These are phyloP conservation scores for Curvularia spicifera DNA, from an alignment of 2,329 filamentous ascomycete genomes.

Conservation along the genomic window DNA sequence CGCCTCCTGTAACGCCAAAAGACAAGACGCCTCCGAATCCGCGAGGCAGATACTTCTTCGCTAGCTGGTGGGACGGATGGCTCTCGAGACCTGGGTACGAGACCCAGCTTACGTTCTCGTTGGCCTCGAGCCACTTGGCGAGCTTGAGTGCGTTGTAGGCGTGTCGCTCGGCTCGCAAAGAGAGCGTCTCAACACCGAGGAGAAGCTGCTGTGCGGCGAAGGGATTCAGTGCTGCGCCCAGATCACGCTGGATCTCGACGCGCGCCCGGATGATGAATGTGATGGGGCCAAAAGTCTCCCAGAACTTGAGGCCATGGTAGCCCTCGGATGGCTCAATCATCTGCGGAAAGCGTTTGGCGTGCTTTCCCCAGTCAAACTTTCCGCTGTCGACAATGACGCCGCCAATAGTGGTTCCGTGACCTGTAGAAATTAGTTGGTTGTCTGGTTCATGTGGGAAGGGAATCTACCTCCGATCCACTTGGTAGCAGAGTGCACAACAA, in stretches of 20 bases:
- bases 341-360: constrained; percentile 86
- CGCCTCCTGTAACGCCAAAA: constrained; percentile 91
- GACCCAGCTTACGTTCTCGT: constrained; percentile 87
- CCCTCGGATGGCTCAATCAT: constrained; percentile 87
- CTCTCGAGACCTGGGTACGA: constrained; percentile 87
- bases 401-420: constrained; percentile 86
- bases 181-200: constrained; percentile 87
- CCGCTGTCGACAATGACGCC: constrained; percentile 87
- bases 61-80: constrained; percentile 78
- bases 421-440: constrained; percentile 7
- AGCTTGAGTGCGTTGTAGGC: constrained; percentile 81
- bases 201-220: constrained; percentile 93
- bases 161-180: constrained; percentile 83
- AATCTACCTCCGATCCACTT: constrained; percentile 87
- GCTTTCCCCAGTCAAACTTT: constrained; percentile 91
- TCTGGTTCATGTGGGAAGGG: not conserved
- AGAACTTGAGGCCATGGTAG: constrained; percentile 94
- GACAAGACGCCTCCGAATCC: constrained; percentile 91
- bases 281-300: constrained; percentile 84
- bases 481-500: constrained; percentile 91
- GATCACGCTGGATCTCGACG: constrained; percentile 87
- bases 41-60: constrained; percentile 84
- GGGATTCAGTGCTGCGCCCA: constrained; percentile 82
- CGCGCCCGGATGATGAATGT: constrained; percentile 85
- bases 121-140: constrained; percentile 82